These are phyloP conservation scores for Auricularia heimuer DNA, from an alignment of 768 basidiomycete genomes.

Conservation along the genomic window DNA sequence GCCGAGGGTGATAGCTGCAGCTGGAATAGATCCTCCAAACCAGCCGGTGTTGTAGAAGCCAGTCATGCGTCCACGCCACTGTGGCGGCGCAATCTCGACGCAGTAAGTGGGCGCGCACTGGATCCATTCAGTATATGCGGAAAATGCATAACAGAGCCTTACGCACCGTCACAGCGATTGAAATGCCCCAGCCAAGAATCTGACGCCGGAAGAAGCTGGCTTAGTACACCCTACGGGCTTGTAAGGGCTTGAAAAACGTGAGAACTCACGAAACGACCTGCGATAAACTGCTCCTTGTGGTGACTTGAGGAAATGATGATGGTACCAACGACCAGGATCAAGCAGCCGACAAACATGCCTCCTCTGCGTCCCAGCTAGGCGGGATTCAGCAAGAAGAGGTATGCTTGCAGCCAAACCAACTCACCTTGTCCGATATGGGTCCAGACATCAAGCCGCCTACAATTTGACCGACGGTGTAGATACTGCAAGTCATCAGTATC, in stretches of 20 bases:
- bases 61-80: slow-evolving; percentile 44
- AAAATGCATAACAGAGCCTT: background rate
- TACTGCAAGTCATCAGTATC: background rate
- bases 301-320: slow-evolving; percentile 10
- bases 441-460: background rate
- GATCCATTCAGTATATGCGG: background rate
- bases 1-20: slow-evolving; percentile 15
- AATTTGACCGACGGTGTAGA: slow-evolving; percentile 1
- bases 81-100: slow-evolving; percentile 50
- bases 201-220: too few species aligned
- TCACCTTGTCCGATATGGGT: background rate
- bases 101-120: slow-evolving; percentile 31
- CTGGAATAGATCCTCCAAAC: slow-evolving; percentile 12
- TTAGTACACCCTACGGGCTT: too few species aligned
- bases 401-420: background rate
- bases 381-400: background rate
- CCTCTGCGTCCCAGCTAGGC: slow-evolving; percentile 13
- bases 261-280: slow-evolving; percentile 13
- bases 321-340: slow-evolving; percentile 11
- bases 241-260: too few species aligned
- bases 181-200: slow-evolving; percentile 12
- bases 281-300: slow-evolving; percentile 12
- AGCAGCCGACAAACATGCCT: slow-evolving; percentile 20
- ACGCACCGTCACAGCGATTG: slow-evolving; percentile 13
- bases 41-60: slow-evolving; percentile 27